Evolutionary conservation across 2,329 filamentous ascomycete species (phyloP).

Genomic region (Colletotrichum horii): DNA sequence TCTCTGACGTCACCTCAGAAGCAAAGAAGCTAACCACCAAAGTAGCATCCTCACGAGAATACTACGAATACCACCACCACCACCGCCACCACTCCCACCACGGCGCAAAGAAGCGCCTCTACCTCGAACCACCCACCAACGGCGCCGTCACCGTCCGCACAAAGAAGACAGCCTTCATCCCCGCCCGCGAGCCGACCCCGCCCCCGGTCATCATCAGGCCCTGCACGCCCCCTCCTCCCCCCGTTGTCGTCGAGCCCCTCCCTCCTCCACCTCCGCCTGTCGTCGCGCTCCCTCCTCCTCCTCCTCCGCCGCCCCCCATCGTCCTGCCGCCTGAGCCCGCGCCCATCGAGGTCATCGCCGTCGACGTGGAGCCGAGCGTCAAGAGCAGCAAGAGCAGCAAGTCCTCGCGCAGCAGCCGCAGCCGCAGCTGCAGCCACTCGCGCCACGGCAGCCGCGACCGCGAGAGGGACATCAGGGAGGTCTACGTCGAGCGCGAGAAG

Average conservation of each 20-base stretch:
- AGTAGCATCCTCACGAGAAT: conserved; percentile 19
- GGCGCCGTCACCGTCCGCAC: conserved; percentile 40
- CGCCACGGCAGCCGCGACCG: conserved; percentile 25
- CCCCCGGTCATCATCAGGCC: conserved; percentile 25
- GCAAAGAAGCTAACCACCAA: background rate
- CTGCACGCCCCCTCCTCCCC: conserved; percentile 23
- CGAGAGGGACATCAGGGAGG: conserved; percentile 35
- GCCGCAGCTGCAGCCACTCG: conserved; percentile 28
- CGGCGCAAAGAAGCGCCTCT: conserved; percentile 45
- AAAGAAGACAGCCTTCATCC: conserved; percentile 43
- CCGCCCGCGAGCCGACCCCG: conserved; percentile 38
- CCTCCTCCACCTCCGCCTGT: conserved; percentile 18
- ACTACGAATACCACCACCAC: conserved; percentile 18
- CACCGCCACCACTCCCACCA: conserved; percentile 32
- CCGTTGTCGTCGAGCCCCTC: conserved; percentile 20
- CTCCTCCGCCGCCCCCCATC: conserved; percentile 24
- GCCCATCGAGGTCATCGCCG: conserved; percentile 29
- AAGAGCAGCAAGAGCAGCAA: conserved; percentile 22
- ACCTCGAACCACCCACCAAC: conserved; percentile 44
- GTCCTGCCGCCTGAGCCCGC: conserved; percentile 25
- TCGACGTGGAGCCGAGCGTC: conserved; percentile 29
- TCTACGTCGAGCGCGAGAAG: conserved; percentile 58
- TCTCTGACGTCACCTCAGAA: background rate
- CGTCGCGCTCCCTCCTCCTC: conserved; percentile 1
- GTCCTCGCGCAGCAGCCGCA: conserved; percentile 29